Conservation (phyloP, 768 basidiomycete genomes). For the Ramaria rubella region DNA sequence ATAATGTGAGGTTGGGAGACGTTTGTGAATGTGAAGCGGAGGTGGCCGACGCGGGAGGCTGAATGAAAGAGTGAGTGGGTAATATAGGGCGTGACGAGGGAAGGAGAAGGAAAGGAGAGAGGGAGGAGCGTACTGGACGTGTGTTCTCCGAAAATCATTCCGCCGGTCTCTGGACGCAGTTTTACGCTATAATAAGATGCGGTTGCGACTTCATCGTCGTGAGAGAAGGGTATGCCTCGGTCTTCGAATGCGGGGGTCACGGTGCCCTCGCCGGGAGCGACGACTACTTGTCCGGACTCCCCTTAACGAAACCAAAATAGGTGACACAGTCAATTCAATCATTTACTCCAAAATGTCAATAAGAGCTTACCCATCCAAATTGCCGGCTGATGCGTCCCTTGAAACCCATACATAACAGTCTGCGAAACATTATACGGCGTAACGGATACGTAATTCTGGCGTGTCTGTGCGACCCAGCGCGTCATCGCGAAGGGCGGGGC, state of each 20-base stretch:
- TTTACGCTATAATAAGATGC: slow-evolving; percentile 52
- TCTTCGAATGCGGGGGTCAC: slow-evolving; percentile 51
- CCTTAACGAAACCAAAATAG: slow-evolving; percentile 19
- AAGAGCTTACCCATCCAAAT: slow-evolving; percentile 67
- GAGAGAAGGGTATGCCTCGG: slow-evolving; percentile 47
- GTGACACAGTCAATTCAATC: not conserved
- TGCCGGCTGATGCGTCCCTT: slow-evolving; percentile 76
- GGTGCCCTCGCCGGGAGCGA: slow-evolving; percentile 49
- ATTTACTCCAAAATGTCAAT: too few relatives aligned
- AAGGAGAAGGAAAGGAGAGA: too few relatives aligned
- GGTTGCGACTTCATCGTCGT: slow-evolving; percentile 47
- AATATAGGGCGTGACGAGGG: too few relatives aligned
- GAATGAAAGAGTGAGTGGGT: too few relatives aligned
- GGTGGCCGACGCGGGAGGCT: slow-evolving; percentile 74
- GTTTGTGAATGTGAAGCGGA: slow-evolving; percentile 59
- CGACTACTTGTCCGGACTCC: slow-evolving; percentile 57
- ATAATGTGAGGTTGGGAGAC: slow-evolving; percentile 49
- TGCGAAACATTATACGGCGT: slow-evolving; percentile 66
- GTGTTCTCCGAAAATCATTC: slow-evolving; percentile 49
- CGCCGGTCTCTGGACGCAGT: slow-evolving; percentile 46
- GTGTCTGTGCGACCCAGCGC: slow-evolving; percentile 77
- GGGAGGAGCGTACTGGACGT: slow-evolving; percentile 47
- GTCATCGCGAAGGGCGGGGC: slow-evolving; percentile 83
- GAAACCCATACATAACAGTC: slow-evolving; percentile 60
- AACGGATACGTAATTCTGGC: slow-evolving; percentile 67